These are phyloP conservation scores for Spatholobus suberectus DNA, from an alignment of 306 rosid genomes.

Conservation along the genomic window DNA sequence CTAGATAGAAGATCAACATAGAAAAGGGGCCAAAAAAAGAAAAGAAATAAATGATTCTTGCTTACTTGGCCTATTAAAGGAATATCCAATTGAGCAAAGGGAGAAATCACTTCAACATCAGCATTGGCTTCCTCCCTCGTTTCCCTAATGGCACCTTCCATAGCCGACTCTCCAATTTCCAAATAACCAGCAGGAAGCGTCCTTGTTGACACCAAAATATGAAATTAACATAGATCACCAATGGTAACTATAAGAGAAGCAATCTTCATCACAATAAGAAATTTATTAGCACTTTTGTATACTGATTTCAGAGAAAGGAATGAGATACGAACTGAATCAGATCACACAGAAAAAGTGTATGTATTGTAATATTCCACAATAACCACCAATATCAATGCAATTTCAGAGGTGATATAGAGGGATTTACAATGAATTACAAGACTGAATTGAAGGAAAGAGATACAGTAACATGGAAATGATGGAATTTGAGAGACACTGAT, in stretches of 20 bases:
- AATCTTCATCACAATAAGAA: constrained; percentile 3
- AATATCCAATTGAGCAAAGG: constrained; percentile 84
- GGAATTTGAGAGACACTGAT: neutral
- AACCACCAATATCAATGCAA: neutral
- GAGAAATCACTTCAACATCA: constrained; percentile 73
- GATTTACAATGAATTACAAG: neutral
- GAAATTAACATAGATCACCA: constrained; percentile 14
- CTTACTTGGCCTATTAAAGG: constrained; percentile 86
- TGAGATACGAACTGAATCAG: neutral
- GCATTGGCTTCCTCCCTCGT: constrained; percentile 90
- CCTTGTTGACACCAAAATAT: constrained; percentile 51
- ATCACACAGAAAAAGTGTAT: neutral
- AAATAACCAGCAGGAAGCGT: constrained; percentile 87
- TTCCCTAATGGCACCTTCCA: constrained; percentile 89
- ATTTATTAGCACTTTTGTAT: neutral
- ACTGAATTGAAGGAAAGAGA: neutral
- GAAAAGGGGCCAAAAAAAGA: neutral
- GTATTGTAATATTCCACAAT: neutral
- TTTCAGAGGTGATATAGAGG: neutral
- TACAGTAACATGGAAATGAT: neutral
- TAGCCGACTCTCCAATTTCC: constrained; percentile 87
- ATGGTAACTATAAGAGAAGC: constrained; percentile 38
- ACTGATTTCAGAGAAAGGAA: neutral
- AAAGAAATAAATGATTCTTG: neutral
- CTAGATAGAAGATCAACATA: neutral